Evolutionary conservation across 257 asterid genomes (phyloP).

Genomic region (Lycium ferocissimum): DNA sequence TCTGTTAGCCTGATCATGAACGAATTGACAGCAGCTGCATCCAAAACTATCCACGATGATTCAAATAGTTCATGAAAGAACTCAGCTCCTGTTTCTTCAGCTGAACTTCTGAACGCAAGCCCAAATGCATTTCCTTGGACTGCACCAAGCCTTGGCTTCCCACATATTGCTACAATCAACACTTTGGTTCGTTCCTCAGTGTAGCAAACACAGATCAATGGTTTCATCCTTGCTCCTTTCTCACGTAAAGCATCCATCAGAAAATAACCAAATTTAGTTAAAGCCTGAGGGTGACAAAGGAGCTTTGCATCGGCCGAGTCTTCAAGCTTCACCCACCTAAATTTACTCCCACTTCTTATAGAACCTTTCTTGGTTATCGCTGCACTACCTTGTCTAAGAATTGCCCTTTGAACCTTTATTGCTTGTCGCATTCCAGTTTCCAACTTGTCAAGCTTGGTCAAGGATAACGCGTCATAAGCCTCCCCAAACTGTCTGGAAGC

Average conservation of each 20-base stretch:
- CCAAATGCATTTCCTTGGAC: slow-evolving; percentile 96
- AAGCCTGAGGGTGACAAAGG: slow-evolving; percentile 88
- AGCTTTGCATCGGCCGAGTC: slow-evolving; percentile 82
- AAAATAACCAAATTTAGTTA: slow-evolving; percentile 89
- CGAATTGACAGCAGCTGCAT: slow-evolving; percentile 78
- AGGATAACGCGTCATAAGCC: slow-evolving; percentile 87
- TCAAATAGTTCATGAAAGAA: slow-evolving; percentile 96
- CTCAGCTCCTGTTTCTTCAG: slow-evolving; percentile 92
- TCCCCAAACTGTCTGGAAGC: slow-evolving; percentile 77
- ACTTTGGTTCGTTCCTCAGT: slow-evolving; percentile 64
- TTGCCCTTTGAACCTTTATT: slow-evolving; percentile 90
- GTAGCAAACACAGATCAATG: slow-evolving; percentile 87
- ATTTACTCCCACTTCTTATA: slow-evolving; percentile 93
- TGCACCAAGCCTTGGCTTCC: slow-evolving; percentile 94
- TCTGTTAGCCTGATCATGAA: slow-evolving; percentile 95
- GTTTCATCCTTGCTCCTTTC: slow-evolving; percentile 98
- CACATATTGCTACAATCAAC: slow-evolving; percentile 88
- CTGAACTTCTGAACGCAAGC: slow-evolving; percentile 85
- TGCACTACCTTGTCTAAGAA: slow-evolving; percentile 95
- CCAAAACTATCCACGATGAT: slow-evolving; percentile 94
- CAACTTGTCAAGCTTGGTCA: slow-evolving; percentile 75
- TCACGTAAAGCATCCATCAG: slow-evolving; percentile 95
- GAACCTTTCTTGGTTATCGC: slow-evolving; percentile 94
- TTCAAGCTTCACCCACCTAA: slow-evolving; percentile 95
- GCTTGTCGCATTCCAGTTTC: slow-evolving; percentile 93